Percentiles rank a stretch among this genome's conserved stretches.
These are phyloP conservation scores for Beauveria rudraprayagi DNA, from an alignment of 2,329 filamentous ascomycete species.

Conservation along the genomic window DNA sequence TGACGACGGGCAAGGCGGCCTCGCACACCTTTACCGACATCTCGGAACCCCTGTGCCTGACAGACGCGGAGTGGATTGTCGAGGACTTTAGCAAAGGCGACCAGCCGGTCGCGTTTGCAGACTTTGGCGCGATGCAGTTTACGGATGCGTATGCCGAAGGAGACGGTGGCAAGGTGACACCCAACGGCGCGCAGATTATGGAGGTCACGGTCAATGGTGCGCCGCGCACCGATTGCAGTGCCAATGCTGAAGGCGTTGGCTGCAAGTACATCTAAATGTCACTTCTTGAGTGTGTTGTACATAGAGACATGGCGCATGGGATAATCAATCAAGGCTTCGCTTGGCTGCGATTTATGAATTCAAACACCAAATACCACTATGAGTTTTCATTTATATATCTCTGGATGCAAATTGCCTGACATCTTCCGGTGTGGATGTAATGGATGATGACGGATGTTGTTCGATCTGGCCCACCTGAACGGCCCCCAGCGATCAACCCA, in stretches of 20 bases:
- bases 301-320: background rate
- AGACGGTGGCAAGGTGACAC: constrained; percentile 13
- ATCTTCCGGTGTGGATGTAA: background rate
- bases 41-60: constrained; percentile 32
- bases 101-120: constrained; percentile 20
- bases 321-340: too few relatives aligned
- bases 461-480: background rate
- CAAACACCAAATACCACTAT: background rate
- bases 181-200: background rate
- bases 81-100: constrained; percentile 20
- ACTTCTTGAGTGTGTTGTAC: background rate
- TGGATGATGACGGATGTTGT: background rate
- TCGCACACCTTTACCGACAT: constrained; percentile 42
- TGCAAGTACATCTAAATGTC: background rate
- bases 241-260: background rate
- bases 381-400: too few relatives aligned
- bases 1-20: constrained; percentile 38
- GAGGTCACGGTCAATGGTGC: background rate
- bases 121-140: constrained; percentile 24
- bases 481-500: background rate
- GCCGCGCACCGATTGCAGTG: background rate
- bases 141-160: constrained; percentile 18
- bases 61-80: too few relatives aligned
- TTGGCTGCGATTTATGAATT: background rate
- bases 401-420: too few relatives aligned